Percentiles rank a stretch among this genome's conserved stretches.
These are phyloP conservation scores for sweet orange (Citrus sinensis) DNA, from an alignment of 345 rosid species.

Conservation along the genomic window DVS_A1.0 CM039161.1:23087501-23088000, in stretches of 20 bases:
- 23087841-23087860: constrained; percentile 49
- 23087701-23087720: constrained; percentile 38
- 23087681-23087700: constrained; percentile 51
- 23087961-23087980: constrained; percentile 48
- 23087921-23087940: constrained; percentile 41
- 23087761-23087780: constrained; percentile 1
- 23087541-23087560: constrained; percentile 41
- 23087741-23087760: constrained; percentile 30
- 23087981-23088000: constrained; percentile 60
- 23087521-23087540: constrained; percentile 8
- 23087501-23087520: background rate
- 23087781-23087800: background rate
- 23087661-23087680: constrained; percentile 63
- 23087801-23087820: constrained; percentile 40
- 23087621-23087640: constrained; percentile 48
- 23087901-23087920: constrained; percentile 50
- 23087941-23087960: constrained; percentile 38
- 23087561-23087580: constrained; percentile 38
- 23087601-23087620: constrained; percentile 43
- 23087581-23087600: constrained; percentile 45
- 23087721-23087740: constrained; percentile 53
- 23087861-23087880: constrained; percentile 43
- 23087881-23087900: constrained; percentile 53
- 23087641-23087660: constrained; percentile 62
- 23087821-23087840: constrained; percentile 41